Evolutionary conservation across 2,329 filamentous ascomycete genomes (phyloP).

Genomic region (Coleophoma eucalyptorum): DNA sequence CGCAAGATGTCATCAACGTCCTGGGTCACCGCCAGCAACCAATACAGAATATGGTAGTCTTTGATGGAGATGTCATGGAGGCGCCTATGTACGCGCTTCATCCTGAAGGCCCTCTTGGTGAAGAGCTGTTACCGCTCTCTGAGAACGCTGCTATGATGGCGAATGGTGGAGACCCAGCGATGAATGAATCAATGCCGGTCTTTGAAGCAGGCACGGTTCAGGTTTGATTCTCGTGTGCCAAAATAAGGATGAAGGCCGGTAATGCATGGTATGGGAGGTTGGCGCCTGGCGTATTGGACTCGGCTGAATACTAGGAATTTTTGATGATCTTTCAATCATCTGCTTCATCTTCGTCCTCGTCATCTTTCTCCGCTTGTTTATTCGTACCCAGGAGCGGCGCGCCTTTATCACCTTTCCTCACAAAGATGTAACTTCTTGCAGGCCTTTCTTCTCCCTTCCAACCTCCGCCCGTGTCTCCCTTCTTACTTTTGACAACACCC

Average conservation of each 20-base stretch:
- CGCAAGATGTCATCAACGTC: slow-evolving; percentile 97
- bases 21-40: slow-evolving; percentile 88
- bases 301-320: neutral
- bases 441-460: slow-evolving; percentile 50
- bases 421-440: slow-evolving; percentile 59
- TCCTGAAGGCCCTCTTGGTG: slow-evolving; percentile 56
- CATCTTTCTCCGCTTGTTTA: slow-evolving; percentile 21
- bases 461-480: slow-evolving; percentile 35
- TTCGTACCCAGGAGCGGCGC: slow-evolving; percentile 26
- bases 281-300: neutral
- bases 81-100: slow-evolving; percentile 80
- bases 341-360: slow-evolving; percentile 12
- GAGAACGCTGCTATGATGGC: slow-evolving; percentile 15
- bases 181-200: slow-evolving; percentile 9
- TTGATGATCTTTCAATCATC: slow-evolving; percentile 4
- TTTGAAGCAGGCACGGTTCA: slow-evolving; percentile 11
- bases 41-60: slow-evolving; percentile 90
- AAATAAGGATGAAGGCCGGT: neutral
- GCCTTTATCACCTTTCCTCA: slow-evolving; percentile 49
- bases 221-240: neutral
- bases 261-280: neutral
- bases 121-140: slow-evolving; percentile 36
- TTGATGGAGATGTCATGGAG: slow-evolving; percentile 79
- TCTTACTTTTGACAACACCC: slow-evolving; percentile 53
- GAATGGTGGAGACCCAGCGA: slow-evolving; percentile 9